Evolutionary conservation across 352 stramenopile genomes (phyloP), one percentile per base, ranked within the genome.

Genomic region (Globisporangium spiculum): DNA sequence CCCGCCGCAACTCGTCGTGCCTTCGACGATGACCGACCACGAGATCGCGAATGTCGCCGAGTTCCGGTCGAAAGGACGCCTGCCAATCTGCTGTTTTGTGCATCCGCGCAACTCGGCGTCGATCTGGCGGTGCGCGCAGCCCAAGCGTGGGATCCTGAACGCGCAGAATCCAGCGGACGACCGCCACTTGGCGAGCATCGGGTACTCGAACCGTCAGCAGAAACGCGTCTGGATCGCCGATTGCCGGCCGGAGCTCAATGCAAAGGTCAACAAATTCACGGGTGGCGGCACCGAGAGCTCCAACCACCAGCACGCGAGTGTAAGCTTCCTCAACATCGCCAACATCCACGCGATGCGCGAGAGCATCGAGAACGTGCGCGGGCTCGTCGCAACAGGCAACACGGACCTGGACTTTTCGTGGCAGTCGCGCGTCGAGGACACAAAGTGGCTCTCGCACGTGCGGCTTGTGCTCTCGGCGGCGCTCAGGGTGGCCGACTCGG

Each of bases 281-380:
- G 93, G 93, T 41, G 94, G 93, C 10, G 93, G 93, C 50, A 97
- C 86, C 1, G 93, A 98, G 66, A 97, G 90, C 63, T 79, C 80
- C 5, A 93, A 73, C 59, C 76, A 91, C 16, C 71, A 77, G 14
- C 92, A 97, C 57, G 84, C 86, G 7, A 79, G 71, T 9, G 75
- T 98, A 52, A 87, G 74, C 9, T 97, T 97, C 66, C 77, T 97
- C 18, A 92, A 96, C 70, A 97, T 98, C 63, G 88, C 87, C 18
- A 98, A 98, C 75, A 98, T 98, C 65, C 93, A 98, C 69, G 90
- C 88, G 8, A 96, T 98, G 85, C 88, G 94, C 16, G 89, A 98
- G 57, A 92, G 81, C 67, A 75, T 97, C 22, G 82, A 94, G 60
- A 77, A 71, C 48, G 69, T 98, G 3, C 78, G 84, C 24, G 70